These are phyloP conservation scores for Aspergillus unguis DNA, from an alignment of 2,329 filamentous ascomycete genomes.

Conservation along the genomic window DNA sequence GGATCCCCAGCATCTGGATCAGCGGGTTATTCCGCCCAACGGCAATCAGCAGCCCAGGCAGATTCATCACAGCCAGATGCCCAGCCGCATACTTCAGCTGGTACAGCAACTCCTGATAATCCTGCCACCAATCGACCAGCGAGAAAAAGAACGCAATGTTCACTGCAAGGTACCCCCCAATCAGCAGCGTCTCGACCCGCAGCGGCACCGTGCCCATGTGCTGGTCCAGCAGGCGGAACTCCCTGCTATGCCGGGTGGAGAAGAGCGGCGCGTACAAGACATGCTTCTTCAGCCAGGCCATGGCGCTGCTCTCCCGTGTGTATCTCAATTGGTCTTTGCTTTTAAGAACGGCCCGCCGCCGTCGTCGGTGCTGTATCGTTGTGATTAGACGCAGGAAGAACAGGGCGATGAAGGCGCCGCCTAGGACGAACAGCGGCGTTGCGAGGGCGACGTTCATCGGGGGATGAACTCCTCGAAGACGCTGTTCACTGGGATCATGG, in stretches of 20 bases:
- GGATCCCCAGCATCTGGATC: conserved; percentile 72
- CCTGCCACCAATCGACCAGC: conserved; percentile 32
- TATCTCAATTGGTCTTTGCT: conserved; percentile 23
- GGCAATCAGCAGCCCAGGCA: conserved; percentile 80
- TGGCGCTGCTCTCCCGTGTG: conserved; percentile 13
- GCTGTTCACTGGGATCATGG: conserved; percentile 23
- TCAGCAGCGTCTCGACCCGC: conserved; percentile 67
- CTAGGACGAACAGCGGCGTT: conserved; percentile 30
- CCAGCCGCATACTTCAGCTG: conserved; percentile 75
- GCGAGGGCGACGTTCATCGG: conserved; percentile 33
- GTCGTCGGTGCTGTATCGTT: conserved; percentile 24
- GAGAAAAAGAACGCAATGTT: conserved; percentile 69
- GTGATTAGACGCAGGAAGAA: conserved; percentile 25
- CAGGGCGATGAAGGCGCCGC: conserved; percentile 21
- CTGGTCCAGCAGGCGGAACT: conserved; percentile 60
- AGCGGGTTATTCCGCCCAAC: conserved; percentile 89
- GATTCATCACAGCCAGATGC: conserved; percentile 77
- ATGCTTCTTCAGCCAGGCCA: conserved; percentile 37
- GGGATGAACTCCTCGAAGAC: conserved; percentile 21
- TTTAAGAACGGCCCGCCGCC: conserved; percentile 19
- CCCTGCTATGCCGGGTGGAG: conserved; percentile 68
- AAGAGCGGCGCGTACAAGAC: conserved; percentile 61
- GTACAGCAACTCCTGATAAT: conserved; percentile 29
- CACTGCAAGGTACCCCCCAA: conserved; percentile 61
- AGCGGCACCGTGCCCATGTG: conserved; percentile 72